A percentile compares a stretch with the other conserved stretches of the same genome.
Evolutionary conservation across 495 filamentous ascomycete species (phyloP).

Genomic region (Neurospora sp.): DNA sequence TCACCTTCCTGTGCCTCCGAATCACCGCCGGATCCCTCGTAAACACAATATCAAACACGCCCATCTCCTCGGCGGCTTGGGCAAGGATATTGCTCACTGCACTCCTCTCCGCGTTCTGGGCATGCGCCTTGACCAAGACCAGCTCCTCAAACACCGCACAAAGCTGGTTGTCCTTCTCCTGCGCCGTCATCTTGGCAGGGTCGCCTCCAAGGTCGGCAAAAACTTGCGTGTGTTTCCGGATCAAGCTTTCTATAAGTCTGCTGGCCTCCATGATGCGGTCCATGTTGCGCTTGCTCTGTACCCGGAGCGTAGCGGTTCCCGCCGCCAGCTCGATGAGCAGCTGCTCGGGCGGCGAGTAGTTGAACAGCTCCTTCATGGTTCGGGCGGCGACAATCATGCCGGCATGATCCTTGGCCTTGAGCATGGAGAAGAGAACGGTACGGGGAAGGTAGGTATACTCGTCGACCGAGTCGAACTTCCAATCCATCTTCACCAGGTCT

Average conservation of each 20-base stretch:
- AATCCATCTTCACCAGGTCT: conserved; percentile 44
- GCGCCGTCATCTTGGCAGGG: conserved; percentile 10
- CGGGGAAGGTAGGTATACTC: conserved; percentile 29
- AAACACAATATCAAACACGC: conserved; percentile 30
- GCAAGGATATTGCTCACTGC: conserved; percentile 31
- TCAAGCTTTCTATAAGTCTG: conserved; percentile 21
- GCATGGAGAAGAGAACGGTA: conserved; percentile 34
- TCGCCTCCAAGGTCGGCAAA: conserved; percentile 12
- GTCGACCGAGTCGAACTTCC: conserved; percentile 22
- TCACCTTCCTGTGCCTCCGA: conserved; percentile 13
- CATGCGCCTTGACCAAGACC: conserved; percentile 33
- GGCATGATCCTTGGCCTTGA: conserved; percentile 31
- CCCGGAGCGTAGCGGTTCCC: conserved; percentile 27
- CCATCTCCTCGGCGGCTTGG: conserved; percentile 46
- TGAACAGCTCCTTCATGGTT: conserved; percentile 43
- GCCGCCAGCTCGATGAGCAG: conserved; percentile 32
- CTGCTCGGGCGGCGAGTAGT: conserved; percentile 34
- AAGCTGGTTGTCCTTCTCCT: conserved; percentile 18
- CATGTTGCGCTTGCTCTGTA: conserved; percentile 23
- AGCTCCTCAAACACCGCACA: conserved; percentile 20
- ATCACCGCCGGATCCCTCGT: conserved; percentile 12
- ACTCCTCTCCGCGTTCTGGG: conserved; percentile 20
- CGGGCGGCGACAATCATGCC: conserved; percentile 55
- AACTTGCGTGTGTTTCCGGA: conserved; percentile 6
- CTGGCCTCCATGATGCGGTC: conserved; percentile 23